phyloP scores from a whole-genome alignment of 371 early-diverging fungal species.

The Mucor plumbeus region DNA sequence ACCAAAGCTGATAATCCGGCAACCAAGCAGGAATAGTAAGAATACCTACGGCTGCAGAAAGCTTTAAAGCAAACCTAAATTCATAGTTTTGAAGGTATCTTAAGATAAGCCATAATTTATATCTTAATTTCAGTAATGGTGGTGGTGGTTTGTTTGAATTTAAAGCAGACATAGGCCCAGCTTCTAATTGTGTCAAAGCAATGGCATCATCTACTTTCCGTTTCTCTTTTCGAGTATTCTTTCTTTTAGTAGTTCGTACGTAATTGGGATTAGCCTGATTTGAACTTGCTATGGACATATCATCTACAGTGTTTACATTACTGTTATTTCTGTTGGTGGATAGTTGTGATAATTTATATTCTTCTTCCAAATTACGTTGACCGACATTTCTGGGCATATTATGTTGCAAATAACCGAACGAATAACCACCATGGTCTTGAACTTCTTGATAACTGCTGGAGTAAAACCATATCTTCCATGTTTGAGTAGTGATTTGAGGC shows the following conservation, averaged over 20 bases:
- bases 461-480: constrained; percentile 57
- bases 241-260: not conserved
- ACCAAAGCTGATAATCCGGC: constrained; percentile 39
- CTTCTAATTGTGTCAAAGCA: constrained; percentile 1
- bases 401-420: constrained; percentile 27
- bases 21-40: constrained; percentile 55
- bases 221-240: not conserved
- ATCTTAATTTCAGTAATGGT: constrained; percentile 39
- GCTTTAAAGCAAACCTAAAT: constrained; percentile 59
- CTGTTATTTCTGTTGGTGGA: constrained; percentile 25
- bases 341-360: constrained; percentile 33
- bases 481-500: constrained; percentile 58
- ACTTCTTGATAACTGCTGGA: constrained; percentile 43
- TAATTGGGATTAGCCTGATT: not conserved
- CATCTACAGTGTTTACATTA: not conserved
- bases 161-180: not conserved
- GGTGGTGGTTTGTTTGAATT: constrained; percentile 24
- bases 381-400: constrained; percentile 25
- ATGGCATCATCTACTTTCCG: not conserved
- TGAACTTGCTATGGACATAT: not conserved
- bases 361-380: constrained; percentile 32
- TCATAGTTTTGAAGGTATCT: constrained; percentile 55
- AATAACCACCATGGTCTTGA: constrained; percentile 42
- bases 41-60: constrained; percentile 49
- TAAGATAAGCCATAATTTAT: constrained; percentile 43